phyloP scores from a whole-genome alignment of 2,329 filamentous ascomycete species.

The Neoscytalidium dimidiatum region DNA sequence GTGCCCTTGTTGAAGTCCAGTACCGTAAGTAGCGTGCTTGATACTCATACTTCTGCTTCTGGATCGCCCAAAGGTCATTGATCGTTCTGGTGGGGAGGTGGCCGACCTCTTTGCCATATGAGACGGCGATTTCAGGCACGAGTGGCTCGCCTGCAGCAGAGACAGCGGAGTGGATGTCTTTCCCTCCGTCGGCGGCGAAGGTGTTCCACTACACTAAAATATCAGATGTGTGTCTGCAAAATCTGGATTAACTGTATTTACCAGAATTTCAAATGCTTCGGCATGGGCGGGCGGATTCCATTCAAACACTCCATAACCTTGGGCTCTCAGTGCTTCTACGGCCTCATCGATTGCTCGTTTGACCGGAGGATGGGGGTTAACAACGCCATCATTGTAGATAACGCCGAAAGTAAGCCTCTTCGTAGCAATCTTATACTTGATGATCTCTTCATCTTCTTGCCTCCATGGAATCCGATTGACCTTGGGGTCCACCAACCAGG shows the following conservation, averaged over 20 bases:
- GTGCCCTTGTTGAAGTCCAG: conserved; percentile 34
- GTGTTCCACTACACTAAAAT: not conserved
- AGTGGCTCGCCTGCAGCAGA: conserved; percentile 34
- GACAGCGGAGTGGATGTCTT: not conserved
- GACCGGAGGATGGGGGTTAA: not conserved
- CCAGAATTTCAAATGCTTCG: conserved; percentile 4
- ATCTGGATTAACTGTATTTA: not conserved
- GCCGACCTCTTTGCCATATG: not conserved
- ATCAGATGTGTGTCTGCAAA: not conserved
- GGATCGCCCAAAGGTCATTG: not conserved
- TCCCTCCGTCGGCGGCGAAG: not conserved
- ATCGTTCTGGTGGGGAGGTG: conserved; percentile 26
- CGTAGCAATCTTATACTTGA: conserved; percentile 54
- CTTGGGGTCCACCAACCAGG: conserved; percentile 68
- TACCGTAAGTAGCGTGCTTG: conserved; percentile 35
- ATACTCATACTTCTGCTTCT: not conserved
- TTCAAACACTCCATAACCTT: conserved; percentile 31
- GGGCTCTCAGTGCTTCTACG: conserved; percentile 25
- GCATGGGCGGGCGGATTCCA: conserved; percentile 21
- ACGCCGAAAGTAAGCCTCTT: conserved; percentile 35
- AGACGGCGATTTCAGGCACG: conserved; percentile 27
- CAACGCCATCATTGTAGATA: not conserved
- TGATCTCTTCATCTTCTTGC: conserved; percentile 41
- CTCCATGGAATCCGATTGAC: conserved; percentile 67
- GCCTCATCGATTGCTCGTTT: conserved; percentile 34